These are phyloP conservation scores for Podaxis carcinomalis DNA, from an alignment of 768 basidiomycete genomes.

Conservation along the genomic window DNA sequence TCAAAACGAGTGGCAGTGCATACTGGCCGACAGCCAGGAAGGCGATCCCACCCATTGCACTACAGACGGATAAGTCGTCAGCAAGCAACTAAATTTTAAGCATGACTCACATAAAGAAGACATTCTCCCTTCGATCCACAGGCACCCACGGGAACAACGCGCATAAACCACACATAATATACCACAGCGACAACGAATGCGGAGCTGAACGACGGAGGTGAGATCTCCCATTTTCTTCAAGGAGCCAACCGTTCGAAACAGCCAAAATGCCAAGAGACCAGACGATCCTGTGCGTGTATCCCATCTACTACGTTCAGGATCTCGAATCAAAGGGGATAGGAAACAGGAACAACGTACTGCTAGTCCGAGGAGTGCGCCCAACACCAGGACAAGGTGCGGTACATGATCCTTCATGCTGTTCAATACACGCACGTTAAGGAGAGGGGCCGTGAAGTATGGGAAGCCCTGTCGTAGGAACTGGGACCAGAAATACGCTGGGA, in stretches of 20 bases:
- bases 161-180: constrained; percentile 42
- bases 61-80: constrained; percentile 15
- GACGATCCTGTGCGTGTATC: constrained; percentile 65
- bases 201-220: constrained; percentile 12
- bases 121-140: constrained; percentile 67
- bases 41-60: constrained; percentile 42
- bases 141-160: constrained; percentile 65
- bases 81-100: neutral
- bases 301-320: constrained; percentile 36
- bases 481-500: constrained; percentile 78
- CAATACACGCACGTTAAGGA: neutral
- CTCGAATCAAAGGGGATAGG: neutral
- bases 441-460: constrained; percentile 5
- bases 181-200: constrained; percentile 36
- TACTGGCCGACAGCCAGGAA: constrained; percentile 35
- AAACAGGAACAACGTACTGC: neutral
- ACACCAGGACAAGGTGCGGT: constrained; percentile 33
- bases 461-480: constrained; percentile 36
- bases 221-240: constrained; percentile 14
- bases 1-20: constrained; percentile 9
- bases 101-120: constrained; percentile 51
- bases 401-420: constrained; percentile 15
- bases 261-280: constrained; percentile 66
- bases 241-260: constrained; percentile 66
- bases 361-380: constrained; percentile 75